Conservation (phyloP, 148 eudicot genomes). For the Selenicereus undatus region DNA sequence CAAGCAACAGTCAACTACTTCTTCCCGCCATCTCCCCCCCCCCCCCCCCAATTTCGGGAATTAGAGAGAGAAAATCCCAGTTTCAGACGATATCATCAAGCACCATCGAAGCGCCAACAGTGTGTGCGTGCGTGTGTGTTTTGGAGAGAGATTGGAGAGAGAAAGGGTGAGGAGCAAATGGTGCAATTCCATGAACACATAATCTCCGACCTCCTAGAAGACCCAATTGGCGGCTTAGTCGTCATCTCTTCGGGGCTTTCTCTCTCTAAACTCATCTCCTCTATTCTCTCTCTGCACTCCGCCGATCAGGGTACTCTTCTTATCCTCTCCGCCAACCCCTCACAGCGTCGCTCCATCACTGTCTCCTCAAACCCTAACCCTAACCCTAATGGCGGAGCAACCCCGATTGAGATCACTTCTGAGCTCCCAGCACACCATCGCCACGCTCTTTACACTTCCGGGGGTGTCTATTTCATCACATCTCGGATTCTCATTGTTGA, state of each 20-base stretch:
- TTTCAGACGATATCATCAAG: not conserved
- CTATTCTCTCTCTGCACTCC: slow-evolving; percentile 64
- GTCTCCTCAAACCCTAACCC: slow-evolving; percentile 28
- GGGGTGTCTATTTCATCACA: slow-evolving; percentile 55
- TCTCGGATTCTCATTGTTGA: slow-evolving; percentile 86
- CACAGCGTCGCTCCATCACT: slow-evolving; percentile 39
- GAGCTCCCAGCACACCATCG: slow-evolving; percentile 67
- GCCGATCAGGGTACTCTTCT: slow-evolving; percentile 66
- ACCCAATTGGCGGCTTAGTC: slow-evolving; percentile 70
- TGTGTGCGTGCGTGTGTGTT: not conserved
- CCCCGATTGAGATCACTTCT: slow-evolving; percentile 57
- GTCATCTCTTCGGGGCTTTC: slow-evolving; percentile 75
- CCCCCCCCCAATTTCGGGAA: slow-evolving; percentile 1
- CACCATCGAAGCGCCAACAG: not conserved
- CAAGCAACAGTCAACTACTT: slow-evolving; percentile 1
- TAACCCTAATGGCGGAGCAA: slow-evolving; percentile 13
- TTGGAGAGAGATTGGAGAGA: not conserved
- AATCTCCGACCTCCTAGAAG: slow-evolving; percentile 77
- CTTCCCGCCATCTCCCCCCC: slow-evolving; percentile 26
- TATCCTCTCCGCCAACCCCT: slow-evolving; percentile 46
- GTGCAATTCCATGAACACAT: slow-evolving; percentile 78
- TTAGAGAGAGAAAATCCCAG: not conserved
- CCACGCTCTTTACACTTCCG: slow-evolving; percentile 61
- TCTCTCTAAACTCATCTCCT: slow-evolving; percentile 61
- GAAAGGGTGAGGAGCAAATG: slow-evolving; percentile 32